These are phyloP conservation scores for Suhomyces panamericanus DNA, from an alignment of 1,139 yeast species.

Conservation along the genomic window DNA sequence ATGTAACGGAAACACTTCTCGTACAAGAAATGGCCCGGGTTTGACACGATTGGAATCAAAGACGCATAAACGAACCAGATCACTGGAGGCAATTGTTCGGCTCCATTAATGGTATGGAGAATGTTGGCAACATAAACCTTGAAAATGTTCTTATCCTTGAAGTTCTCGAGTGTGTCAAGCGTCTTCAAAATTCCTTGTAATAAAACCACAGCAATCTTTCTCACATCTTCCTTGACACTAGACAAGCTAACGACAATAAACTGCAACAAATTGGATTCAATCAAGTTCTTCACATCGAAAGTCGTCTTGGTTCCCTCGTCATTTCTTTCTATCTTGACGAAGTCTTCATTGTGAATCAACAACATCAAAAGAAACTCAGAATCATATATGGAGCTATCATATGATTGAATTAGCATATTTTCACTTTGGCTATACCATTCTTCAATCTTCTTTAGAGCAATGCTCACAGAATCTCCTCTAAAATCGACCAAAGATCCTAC, in stretches of 20 bases:
- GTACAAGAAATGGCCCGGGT: conserved; percentile 72
- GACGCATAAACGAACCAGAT: conserved; percentile 48
- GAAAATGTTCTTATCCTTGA: conserved; percentile 60
- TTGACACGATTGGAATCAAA: conserved; percentile 55
- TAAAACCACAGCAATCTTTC: conserved; percentile 35
- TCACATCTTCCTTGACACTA: conserved; percentile 13
- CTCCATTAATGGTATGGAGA: conserved; percentile 42
- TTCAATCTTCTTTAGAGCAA: conserved; percentile 8
- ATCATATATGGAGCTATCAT: conserved; percentile 48
- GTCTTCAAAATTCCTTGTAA: conserved; percentile 44
- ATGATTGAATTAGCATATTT: conserved; percentile 18
- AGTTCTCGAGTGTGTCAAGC: conserved; percentile 32
- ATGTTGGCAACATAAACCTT: conserved; percentile 63
- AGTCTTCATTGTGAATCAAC: conserved; percentile 61
- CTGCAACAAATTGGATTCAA: conserved; percentile 61
- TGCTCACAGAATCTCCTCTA: conserved; percentile 1
- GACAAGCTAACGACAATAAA: conserved; percentile 53
- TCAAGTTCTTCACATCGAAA: conserved; percentile 56
- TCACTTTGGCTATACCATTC: conserved; percentile 20
- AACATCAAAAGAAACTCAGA: conserved; percentile 59
- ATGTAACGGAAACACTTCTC: conserved; percentile 67
- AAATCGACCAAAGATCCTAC: background rate
- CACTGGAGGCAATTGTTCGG: conserved; percentile 20
- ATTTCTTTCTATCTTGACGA: conserved; percentile 38
- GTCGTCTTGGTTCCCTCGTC: conserved; percentile 8